Base-by-base conservation (phyloP, 768 basidiomycete genomes). In the Amanita molliuscula region DNA sequence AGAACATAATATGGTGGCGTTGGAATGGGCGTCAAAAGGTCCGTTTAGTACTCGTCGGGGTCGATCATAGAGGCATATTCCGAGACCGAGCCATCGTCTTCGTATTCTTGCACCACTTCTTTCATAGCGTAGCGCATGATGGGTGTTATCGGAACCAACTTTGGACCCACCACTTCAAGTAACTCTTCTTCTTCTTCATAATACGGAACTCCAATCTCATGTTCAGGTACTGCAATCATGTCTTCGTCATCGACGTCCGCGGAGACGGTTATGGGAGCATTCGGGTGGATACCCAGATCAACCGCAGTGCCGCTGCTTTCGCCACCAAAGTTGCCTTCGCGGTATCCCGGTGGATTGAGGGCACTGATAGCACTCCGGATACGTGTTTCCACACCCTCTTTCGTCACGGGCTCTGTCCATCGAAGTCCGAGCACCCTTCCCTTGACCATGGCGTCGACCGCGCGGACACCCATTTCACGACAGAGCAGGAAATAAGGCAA, bases 61-160 rank as follows among this genome's bases (percentile, higher is more conserved):
- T 88, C 82, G n/a, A 77, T 75, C 41, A 89, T 67, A 7, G 84
- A 88, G 13, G 84, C 86, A 58, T 89, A 88, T 55, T 88, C 87
- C 6, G 84, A 87, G 29, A 81, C 74, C 11, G 82, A 82, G 59
- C 75, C 75, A 52, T 81, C 78, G 54, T 88, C 83, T 55, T 88
- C 81, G 55, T 88, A 90, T 65, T 92, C 89, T 58, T 79, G 75
- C 15, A 92, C 77, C 7, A 91, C 88, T 60, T 87, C 82, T 45
- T 79, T 70, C 87, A 91, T 91, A 42, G 89, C 89, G 62, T 70
- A 88, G 25, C 82, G 71, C 80, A 90, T 86, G 52, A 91, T 85
- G 2, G 88, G 86, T 2, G 87, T 84, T 15, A 78, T 76, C 7
- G 89, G 82, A 28, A 88, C 72, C 50, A 92, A 61, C 62, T 84